Base-by-base conservation (phyloP, 2,329 filamentous ascomycete genomes). In the Microdochium bolleyi region DNA sequence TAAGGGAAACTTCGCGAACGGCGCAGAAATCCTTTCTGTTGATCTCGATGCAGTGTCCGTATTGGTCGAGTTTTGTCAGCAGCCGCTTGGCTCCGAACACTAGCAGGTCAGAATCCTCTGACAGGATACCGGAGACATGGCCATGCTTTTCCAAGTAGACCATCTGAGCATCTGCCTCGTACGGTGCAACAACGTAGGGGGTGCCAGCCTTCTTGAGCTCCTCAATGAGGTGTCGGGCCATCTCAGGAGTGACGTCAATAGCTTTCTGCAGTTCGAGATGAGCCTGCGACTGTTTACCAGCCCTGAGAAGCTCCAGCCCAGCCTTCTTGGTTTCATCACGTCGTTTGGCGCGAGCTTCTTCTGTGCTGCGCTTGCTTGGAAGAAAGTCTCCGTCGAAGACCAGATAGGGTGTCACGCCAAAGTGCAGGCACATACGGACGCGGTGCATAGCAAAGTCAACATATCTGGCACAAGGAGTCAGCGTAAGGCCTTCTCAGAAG, bases 321-420 rank as follows among this genome's bases (percentile, higher is more conserved):
- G 83, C 67, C 64, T 81, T 82, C 66, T 82, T 90, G 69, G 85
- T 89, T 55, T 92, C 86, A 58, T 90, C 84, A 49, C 94, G 83
- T 56, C 83, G 83, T 58, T 83, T 83, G n/a, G 80, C 80, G 51
- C 94, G 82, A 14, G 88, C 85, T 30, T 81, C 79, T 67, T 99
- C 94, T 1, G 92, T 97, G 25, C 79, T 82, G 16, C 89, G 87
- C 70, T 99, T 99, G 76, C 92, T 96, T 30, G 94, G 94, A 24
- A 99, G 79, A 65, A 88, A 91, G 66, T 96, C 94, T 57, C 94
- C 94, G 70, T 99, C 94, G 67, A 99, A 99, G 34, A 99, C 88
- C 52, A 99, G 73, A 67, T 95, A 99, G 0, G 94, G 94, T n/a
- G 79, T 95, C 41, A 97, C 83, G 24, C 92, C 92, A 66, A 95